Base-by-base conservation (phyloP, 768 basidiomycete species). In the Floccularia luteovirens region DNA sequence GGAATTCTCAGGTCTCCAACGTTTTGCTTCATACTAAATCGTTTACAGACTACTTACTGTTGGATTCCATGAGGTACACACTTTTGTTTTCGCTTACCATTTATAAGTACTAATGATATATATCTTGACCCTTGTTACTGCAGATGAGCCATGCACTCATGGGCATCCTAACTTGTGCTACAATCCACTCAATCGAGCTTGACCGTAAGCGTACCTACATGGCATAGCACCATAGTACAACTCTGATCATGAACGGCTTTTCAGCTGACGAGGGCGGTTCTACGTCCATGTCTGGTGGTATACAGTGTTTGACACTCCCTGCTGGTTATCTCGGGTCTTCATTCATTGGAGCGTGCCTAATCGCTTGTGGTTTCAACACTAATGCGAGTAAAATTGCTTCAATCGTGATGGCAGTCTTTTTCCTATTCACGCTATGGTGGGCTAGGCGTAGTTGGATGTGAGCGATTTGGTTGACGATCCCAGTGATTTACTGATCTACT, bases 371-470 rank as follows among this genome's bases (percentile, higher is more conserved):
- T 10, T 91, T 91, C 55, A 75, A 91, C 58, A 90, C 86, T 33
- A 81, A 87, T 47, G 91, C 91, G 3, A 85, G 82, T 62, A 94
- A 94, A 56, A 53, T 91, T 32, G 90, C 89, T 1, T 77, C 77
- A 16, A 58, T 94, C 16, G 79, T 82, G 6, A 69, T 94, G 36
- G 91, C 80, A 6, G 84, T 58, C n/a, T 87, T 90, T 60, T 93
- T 92, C 63, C 47, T 93, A 23, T 69, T 92, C 49, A 91, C 89
- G 1, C 69, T 92, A 2, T 94, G 89, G 87, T 89, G 87, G 86
- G 85, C 86, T 5, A 67, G 83, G 36, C 69, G 66, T 46, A 86
- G 85, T 53, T 71, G 76, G 67, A 48, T 93, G 83, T 87, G 48
- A 51, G 80, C 62, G 19, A 31, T 38, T 37, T 31, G 14, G 12